Percentiles rank a stretch among this genome's conserved stretches.
Conservation (phyloP, 1,139 yeast species). For the Spathaspora jeffriesii region DNA sequence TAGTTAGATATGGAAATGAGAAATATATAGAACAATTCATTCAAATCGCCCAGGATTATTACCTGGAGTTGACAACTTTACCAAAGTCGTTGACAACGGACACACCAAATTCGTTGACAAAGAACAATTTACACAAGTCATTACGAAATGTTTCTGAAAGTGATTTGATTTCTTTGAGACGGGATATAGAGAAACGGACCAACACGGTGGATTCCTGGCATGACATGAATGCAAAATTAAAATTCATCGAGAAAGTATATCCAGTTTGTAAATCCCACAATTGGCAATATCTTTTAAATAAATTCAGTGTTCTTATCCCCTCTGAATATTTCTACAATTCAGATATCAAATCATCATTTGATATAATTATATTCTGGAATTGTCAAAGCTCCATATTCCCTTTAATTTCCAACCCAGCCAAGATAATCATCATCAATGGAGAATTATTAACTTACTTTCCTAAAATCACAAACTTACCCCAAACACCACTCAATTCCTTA, state of each 20-base stretch:
- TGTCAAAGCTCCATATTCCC: not conserved
- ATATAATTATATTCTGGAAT: slow-evolving; percentile 4
- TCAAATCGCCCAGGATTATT: not conserved
- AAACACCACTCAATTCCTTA: not conserved
- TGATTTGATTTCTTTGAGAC: not conserved
- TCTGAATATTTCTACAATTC: not conserved
- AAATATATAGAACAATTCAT: slow-evolving; percentile 5
- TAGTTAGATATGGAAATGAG: slow-evolving; percentile 6
- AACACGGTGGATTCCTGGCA: not conserved
- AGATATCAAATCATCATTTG: not conserved
- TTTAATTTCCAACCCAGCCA: not conserved
- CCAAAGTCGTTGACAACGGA: too few species aligned
- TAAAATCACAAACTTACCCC: not conserved
- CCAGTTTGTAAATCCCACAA: not conserved
- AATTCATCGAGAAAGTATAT: not conserved
- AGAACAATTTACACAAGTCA: not conserved
- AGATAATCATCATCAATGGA: slow-evolving; percentile 7
- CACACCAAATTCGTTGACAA: too few species aligned
- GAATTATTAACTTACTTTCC: not conserved
- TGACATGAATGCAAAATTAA: not conserved
- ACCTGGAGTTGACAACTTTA: slow-evolving; percentile 2
- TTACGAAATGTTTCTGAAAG: slow-evolving; percentile 2
- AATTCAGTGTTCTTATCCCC: slow-evolving; percentile 2
- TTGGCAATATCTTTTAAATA: slow-evolving; percentile 4
- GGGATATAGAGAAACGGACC: not conserved